phyloP scores from a whole-genome alignment of 768 basidiomycete genomes.

The Xerocomellus dryophilus region DNA sequence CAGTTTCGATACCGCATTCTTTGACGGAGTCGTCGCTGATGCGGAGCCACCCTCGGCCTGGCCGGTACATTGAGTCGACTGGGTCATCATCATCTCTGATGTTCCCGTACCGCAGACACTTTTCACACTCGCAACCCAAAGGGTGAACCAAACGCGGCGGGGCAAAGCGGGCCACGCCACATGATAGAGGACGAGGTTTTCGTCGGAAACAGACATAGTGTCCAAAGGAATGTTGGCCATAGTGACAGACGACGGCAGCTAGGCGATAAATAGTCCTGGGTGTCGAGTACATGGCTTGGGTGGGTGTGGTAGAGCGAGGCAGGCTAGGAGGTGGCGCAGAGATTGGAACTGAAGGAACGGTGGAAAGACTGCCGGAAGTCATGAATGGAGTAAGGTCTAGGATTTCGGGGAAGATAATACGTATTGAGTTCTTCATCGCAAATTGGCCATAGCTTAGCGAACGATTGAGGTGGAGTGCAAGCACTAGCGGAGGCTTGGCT shows the following conservation, averaged over 20 bases:
- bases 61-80: conserved; percentile 28
- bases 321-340: conserved; percentile 56
- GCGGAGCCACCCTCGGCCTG: conserved; percentile 78
- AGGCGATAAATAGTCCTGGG: conserved; percentile 83
- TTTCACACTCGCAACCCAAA: conserved; percentile 46
- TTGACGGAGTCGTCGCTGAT: conserved; percentile 83
- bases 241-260: conserved; percentile 85
- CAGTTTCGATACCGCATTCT: conserved; percentile 71
- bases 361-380: conserved; percentile 75
- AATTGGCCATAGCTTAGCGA: conserved; percentile 77
- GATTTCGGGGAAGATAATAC: conserved; percentile 78
- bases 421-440: conserved; percentile 81
- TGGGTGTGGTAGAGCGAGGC: conserved; percentile 52
- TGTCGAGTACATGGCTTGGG: conserved; percentile 48
- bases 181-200: conserved; percentile 56
- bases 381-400: conserved; percentile 89
- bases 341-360: conserved; percentile 64
- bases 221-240: conserved; percentile 88
- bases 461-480: conserved; percentile 88
- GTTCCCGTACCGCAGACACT: conserved; percentile 47
- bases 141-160: conserved; percentile 41
- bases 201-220: conserved; percentile 93
- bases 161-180: conserved; percentile 38
- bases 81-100: conserved; percentile 55
- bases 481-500: conserved; percentile 74